Evolutionary conservation across 345 rosid species (phyloP), one percentile per base, ranked within the genome.

Genomic region (Rhodamnia argentea): DNA sequence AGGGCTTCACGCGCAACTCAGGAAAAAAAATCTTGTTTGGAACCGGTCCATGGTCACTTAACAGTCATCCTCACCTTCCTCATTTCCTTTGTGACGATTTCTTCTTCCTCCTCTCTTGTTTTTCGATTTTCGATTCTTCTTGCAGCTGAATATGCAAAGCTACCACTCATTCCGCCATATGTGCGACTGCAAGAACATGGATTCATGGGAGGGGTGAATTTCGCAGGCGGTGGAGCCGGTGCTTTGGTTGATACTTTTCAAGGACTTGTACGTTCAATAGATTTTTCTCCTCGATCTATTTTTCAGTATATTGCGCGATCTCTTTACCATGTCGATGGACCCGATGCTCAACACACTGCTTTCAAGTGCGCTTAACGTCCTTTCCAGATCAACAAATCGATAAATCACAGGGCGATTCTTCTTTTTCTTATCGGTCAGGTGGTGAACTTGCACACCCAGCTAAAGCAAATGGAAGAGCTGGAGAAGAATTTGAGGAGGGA

Each of bases 181-280:
- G 74, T 88, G 16, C 40, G 56, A 1, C 89, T 87, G 4, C 56
- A 54, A 0, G 74, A 53, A 10, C 62, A 37, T 56, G 29, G 60
- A 1, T 85, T 83, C 14, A 85, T 27, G 26, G 52, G 83, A 83
- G 89, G 92, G 56, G 83, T 83, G 26, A 91, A 89, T 53, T 91
- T 89, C 74, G 91, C 92, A 20, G 87, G 89, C 26, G 90, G 56
- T 2, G 90, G 87, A 76, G 90, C 88, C 29, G 91, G 90, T 81
- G 91, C 82, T 86, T 57, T 57, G 60, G 85, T 64, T 32, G 86
- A 85, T 81, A 90, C 87, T 47, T 29, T 13, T 40, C 27, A 14
- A 54, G 90, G 88, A 81, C 37, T 40, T 29, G 90, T 88, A 82
- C 5, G 83, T 81, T 81, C 14, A 4, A 23, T 10, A 27, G 0